These are phyloP conservation scores for Cajanus cajan DNA, from an alignment of 306 rosid species.

Conservation along the genomic window DNA sequence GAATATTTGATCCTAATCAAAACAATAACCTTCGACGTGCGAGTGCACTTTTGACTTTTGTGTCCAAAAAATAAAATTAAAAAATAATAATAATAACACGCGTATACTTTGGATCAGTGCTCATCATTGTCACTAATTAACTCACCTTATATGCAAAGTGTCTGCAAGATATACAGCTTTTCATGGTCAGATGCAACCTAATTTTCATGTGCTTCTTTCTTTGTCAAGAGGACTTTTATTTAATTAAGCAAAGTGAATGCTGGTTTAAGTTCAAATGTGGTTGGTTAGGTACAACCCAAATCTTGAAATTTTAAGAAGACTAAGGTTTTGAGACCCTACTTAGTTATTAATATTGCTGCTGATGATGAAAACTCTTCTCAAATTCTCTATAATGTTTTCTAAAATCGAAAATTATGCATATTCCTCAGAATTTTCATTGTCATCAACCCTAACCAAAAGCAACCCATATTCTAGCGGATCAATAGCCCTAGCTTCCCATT, in stretches of 20 bases:
- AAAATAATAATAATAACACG: not conserved
- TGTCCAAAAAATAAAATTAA: not conserved
- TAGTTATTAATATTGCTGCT: not conserved
- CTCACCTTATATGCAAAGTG: not conserved
- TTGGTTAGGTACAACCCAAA: slow-evolving; percentile 6
- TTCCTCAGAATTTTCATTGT: not conserved
- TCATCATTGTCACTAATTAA: not conserved
- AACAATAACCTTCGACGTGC: not conserved
- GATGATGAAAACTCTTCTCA: not conserved
- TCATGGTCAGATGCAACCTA: slow-evolving; percentile 4
- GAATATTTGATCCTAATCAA: not conserved
- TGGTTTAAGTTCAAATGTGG: not conserved
- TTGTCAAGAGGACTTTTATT: not conserved
- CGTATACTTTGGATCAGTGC: not conserved
- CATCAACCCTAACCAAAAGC: not conserved
- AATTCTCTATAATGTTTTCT: slow-evolving; percentile 6
- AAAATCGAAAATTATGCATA: not conserved
- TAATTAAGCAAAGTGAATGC: not conserved
- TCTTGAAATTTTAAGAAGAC: not conserved
- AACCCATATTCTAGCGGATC: not conserved
- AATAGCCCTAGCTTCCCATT: too few species aligned
- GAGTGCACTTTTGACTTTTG: not conserved
- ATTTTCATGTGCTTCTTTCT: not conserved
- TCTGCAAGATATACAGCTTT: not conserved
- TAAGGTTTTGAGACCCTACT: not conserved